Base-by-base conservation (phyloP, 2,329 filamentous ascomycete genomes). In the Colletotrichum gloeosporioides region DNA sequence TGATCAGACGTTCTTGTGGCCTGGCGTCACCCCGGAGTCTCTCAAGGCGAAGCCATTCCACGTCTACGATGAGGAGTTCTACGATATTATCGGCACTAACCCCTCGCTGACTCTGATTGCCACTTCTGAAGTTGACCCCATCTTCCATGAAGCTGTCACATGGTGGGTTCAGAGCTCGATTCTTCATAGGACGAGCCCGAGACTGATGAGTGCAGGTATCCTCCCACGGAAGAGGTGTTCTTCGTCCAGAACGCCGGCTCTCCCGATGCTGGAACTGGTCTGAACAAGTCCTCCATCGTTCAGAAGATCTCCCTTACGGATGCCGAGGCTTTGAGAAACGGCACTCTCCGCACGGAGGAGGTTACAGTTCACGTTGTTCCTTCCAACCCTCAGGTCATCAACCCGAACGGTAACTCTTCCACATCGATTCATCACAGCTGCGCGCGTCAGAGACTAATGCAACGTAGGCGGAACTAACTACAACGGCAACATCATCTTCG, bases 81-180 rank as follows among this genome's bases (percentile, higher is more conserved):
- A 85, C 65, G 82, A 87, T 31, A 83, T 92, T 9, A 86, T 92
- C 25, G 90, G 90, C 6, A 39, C 80, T 0, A 82, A 87, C 53
- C 89, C 90, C 0, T 87, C 88, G 0, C 79, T 91, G 76, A 89
- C 89, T 1, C 81, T 90, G 16, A 85, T 90, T 9, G 88, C 88
- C 2, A 83, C 86, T 6, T 84, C 87, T 0, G 85, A 83, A 0
- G 82, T 80, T 0, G 84, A 90, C 63, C 88, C 88, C 0, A 78
- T 90, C 7, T 92, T 90, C 61, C 90, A 92, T 71, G 90, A 92
- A 78, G 90, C 90, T 8, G 88, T 90, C 12, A 85, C 90, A 0
- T 92, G 89, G 88, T 76, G 34, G 22, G 39, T 39, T 13, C 1
- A 80, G 53, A 6, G 7, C 1, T 15, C 2, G 1, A 5, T 6